A percentile compares a stretch with the other conserved stretches of the same genome.
Evolutionary conservation across 768 basidiomycete species (phyloP).

Genomic region (Phaeolepiota aurea): DNA sequence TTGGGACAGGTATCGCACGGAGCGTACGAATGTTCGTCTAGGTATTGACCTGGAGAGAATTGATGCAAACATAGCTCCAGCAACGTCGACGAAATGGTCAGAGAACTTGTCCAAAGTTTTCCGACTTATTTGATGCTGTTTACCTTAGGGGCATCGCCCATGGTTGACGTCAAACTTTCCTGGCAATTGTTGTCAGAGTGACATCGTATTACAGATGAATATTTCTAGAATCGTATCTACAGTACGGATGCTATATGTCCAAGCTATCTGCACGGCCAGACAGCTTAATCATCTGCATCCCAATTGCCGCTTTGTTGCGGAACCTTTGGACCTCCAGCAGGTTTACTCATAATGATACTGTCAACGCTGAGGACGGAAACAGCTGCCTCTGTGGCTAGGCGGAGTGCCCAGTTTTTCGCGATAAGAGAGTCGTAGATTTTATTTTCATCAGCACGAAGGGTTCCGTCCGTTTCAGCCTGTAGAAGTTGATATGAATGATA

Average conservation of each 20-base stretch:
- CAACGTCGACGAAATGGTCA: not conserved
- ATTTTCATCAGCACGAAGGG: slow-evolving; percentile 50
- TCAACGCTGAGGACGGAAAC: slow-evolving; percentile 90
- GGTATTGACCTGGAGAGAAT: slow-evolving; percentile 25
- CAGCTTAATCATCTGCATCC: slow-evolving; percentile 70
- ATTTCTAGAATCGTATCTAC: not conserved
- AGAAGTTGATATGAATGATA: slow-evolving; percentile 1
- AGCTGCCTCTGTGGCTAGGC: slow-evolving; percentile 87
- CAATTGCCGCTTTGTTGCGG: slow-evolving; percentile 84
- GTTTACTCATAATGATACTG: slow-evolving; percentile 95
- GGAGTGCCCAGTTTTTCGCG: slow-evolving; percentile 85
- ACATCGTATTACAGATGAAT: not conserved
- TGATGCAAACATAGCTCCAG: slow-evolving; percentile 7
- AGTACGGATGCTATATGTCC: too few species aligned
- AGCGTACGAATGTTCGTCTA: slow-evolving; percentile 20
- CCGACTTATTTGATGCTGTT: not conserved
- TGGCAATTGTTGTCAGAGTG: too few species aligned
- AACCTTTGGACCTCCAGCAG: slow-evolving; percentile 82
- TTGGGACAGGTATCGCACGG: slow-evolving; percentile 27
- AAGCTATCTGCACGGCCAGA: too few species aligned
- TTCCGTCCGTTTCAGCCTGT: slow-evolving; percentile 75
- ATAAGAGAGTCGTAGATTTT: slow-evolving; percentile 83
- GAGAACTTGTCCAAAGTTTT: not conserved
- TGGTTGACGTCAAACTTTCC: not conserved
- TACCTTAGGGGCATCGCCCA: not conserved